Evolutionary conservation across 805 yeast genomes (phyloP).

Genomic region (Candida glaebosa): DNA sequence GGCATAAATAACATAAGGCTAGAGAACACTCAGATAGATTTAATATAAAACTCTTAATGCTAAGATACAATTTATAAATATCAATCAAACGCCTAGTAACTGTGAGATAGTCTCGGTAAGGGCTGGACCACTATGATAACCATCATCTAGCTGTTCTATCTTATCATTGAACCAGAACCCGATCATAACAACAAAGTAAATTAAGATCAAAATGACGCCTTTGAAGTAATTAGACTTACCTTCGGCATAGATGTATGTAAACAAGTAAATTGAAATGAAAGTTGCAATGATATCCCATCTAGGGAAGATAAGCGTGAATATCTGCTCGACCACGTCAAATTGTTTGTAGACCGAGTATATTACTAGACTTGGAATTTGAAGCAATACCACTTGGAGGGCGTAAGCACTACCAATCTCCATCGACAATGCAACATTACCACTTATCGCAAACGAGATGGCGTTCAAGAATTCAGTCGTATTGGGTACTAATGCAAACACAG

Average conservation of each 20-base stretch:
- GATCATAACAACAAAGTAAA: slow-evolving; percentile 67
- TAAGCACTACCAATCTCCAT: slow-evolving; percentile 99
- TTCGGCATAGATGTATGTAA: slow-evolving; percentile 92
- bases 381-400: slow-evolving; percentile 89
- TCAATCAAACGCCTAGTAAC: background rate
- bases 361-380: slow-evolving; percentile 90
- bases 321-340: slow-evolving; percentile 37
- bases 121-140: slow-evolving; percentile 11
- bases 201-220: slow-evolving; percentile 80
- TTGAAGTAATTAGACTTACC: slow-evolving; percentile 96
- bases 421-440: slow-evolving; percentile 93
- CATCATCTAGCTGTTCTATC: slow-evolving; percentile 31
- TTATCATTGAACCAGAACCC: slow-evolving; percentile 73
- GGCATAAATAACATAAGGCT: background rate
- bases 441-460: slow-evolving; percentile 93
- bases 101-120: background rate
- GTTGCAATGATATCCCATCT: slow-evolving; percentile 92
- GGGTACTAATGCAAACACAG: slow-evolving; percentile 94
- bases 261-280: slow-evolving; percentile 79
- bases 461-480: slow-evolving; percentile 95
- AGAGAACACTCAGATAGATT: background rate
- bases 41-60: background rate
- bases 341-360: slow-evolving; percentile 58
- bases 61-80: background rate
- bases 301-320: slow-evolving; percentile 86